Evolutionary conservation across 2,329 filamentous ascomycete species (phyloP).

Genomic region (Colletotrichum siamense): DNA sequence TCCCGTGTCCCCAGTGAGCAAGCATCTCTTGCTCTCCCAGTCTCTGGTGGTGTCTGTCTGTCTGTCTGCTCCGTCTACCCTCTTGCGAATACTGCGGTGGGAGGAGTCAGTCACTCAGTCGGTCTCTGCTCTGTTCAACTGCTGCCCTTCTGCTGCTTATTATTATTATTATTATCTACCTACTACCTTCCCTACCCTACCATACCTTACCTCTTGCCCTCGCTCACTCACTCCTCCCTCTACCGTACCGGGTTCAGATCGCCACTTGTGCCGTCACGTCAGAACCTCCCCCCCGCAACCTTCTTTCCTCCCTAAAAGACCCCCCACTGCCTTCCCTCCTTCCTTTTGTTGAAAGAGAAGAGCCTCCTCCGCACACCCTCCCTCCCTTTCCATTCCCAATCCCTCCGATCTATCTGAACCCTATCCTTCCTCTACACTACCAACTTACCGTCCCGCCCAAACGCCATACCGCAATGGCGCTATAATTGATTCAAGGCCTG

Average conservation of each 20-base stretch:
- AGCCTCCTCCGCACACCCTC: conserved; percentile 19
- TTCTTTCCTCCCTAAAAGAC: conserved; percentile 21
- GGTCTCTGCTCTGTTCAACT: not conserved
- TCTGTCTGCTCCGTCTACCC: not conserved
- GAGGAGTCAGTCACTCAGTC: not conserved
- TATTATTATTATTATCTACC: not conserved
- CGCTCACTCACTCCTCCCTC: not conserved
- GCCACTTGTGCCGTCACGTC: conserved; percentile 21
- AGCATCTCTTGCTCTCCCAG: not conserved
- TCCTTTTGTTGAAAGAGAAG: conserved; percentile 1
- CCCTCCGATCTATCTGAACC: conserved; percentile 17
- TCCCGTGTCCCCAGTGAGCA: not conserved
- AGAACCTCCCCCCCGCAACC: conserved; percentile 19
- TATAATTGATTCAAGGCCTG: conserved; percentile 12
- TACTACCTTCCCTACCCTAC: not conserved
- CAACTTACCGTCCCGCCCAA: not conserved
- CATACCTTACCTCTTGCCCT: not conserved
- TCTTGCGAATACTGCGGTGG: not conserved
- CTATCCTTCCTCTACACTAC: not conserved
- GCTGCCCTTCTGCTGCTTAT: not conserved
- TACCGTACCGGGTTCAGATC: conserved; percentile 17
- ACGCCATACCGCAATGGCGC: conserved; percentile 12
- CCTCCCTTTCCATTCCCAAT: conserved; percentile 8
- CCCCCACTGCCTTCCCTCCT: conserved; percentile 16
- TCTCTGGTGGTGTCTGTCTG: not conserved